A percentile compares a stretch with the other conserved stretches of the same genome.
Evolutionary conservation across 441 rosid genomes (phyloP).

Genomic region (Corymbia citriodora): DNA sequence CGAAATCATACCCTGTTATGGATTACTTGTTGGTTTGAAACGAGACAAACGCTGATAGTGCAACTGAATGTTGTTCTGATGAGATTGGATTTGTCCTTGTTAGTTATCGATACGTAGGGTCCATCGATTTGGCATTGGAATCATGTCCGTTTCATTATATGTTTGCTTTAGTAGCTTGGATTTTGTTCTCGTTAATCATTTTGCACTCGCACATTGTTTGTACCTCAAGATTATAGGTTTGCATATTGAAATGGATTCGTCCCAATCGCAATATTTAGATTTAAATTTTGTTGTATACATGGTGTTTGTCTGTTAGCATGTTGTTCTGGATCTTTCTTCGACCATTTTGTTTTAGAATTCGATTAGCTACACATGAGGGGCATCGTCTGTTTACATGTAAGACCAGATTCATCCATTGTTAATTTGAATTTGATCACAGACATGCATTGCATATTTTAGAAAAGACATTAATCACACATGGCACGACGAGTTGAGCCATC

Average conservation of each 20-base stretch:
- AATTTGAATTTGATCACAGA: neutral
- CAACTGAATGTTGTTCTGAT: neutral
- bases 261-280: neutral
- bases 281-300: neutral
- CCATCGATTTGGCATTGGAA: neutral
- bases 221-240: neutral
- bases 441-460: neutral
- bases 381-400: neutral
- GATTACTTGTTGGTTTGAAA: neutral
- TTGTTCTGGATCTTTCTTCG: neutral
- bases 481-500: neutral
- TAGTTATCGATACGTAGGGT: neutral
- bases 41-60: neutral
- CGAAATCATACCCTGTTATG: neutral
- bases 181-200: neutral
- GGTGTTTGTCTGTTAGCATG: neutral
- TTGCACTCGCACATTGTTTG: neutral
- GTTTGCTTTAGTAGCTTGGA: neutral
- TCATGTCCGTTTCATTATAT: neutral
- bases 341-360: neutral
- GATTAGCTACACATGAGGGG: neutral
- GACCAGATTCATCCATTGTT: neutral
- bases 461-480: neutral
- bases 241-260: neutral
- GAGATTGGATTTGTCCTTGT: neutral